A percentile compares a stretch with the other conserved stretches of the same genome.
Evolutionary conservation across 495 filamentous ascomycete genomes (phyloP).

Genomic region (Aspergillus kassunensis): DNA sequence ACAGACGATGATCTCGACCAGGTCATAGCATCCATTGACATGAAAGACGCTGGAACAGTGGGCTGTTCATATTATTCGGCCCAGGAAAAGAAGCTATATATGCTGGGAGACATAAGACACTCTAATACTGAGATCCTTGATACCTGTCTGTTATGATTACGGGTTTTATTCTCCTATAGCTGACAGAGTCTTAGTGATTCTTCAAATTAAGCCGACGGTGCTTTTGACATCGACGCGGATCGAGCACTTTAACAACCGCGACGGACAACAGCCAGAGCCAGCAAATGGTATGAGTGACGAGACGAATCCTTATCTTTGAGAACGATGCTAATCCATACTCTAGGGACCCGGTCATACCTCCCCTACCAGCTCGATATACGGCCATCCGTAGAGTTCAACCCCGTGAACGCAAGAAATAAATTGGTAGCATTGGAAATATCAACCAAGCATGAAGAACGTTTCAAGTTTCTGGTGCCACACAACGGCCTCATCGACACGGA

Average conservation of each 20-base stretch:
- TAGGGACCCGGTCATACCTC: constrained; percentile 41
- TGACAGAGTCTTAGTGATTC: constrained; percentile 50
- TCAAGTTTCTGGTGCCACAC: constrained; percentile 54
- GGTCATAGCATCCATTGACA: constrained; percentile 80
- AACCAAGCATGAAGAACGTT: constrained; percentile 30
- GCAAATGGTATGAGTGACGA: constrained; percentile 20
- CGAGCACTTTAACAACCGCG: constrained; percentile 47
- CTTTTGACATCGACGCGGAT: constrained; percentile 69
- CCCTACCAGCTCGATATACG: constrained; percentile 72
- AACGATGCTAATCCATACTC: neutral
- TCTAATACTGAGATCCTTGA: constrained; percentile 69
- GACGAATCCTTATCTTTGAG: neutral
- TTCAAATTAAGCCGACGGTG: constrained; percentile 75
- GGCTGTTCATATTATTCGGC: constrained; percentile 87
- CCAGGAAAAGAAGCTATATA: constrained; percentile 66
- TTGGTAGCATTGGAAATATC: constrained; percentile 52
- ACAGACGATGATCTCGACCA: constrained; percentile 62
- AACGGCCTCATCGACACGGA: constrained; percentile 44
- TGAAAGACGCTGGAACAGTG: constrained; percentile 64
- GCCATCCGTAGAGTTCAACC: constrained; percentile 73
- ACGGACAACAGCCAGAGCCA: constrained; percentile 22
- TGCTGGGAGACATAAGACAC: constrained; percentile 76
- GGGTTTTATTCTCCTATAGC: no score
- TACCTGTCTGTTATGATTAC: constrained; percentile 45
- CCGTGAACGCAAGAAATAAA: constrained; percentile 64